These are phyloP conservation scores for Zygoascus flipseniorum DNA, from an alignment of 805 yeast genomes.

Conservation along the genomic window DNA sequence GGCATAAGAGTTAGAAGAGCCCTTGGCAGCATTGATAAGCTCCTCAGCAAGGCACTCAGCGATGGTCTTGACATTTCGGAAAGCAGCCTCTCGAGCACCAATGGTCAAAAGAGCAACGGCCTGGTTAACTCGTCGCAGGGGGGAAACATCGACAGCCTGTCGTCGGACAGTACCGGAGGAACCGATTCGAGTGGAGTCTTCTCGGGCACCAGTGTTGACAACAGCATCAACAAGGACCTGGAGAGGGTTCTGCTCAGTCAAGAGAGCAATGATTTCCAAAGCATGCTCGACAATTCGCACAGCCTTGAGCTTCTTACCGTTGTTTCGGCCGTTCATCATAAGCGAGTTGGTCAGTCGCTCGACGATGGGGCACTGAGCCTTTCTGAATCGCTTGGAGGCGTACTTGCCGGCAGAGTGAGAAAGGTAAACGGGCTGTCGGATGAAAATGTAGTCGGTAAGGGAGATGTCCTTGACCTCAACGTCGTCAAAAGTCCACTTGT, in stretches of 20 bases:
- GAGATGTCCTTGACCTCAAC: conserved; percentile 97
- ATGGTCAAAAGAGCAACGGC: conserved; percentile 95
- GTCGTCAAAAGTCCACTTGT: conserved; percentile 99
- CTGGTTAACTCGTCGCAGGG: conserved; percentile 99
- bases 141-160: conserved; percentile 99
- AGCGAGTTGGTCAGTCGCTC: conserved; percentile 99
- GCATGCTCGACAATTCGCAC: conserved; percentile 99
- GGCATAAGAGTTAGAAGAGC: conserved; percentile 99
- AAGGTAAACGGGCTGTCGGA: conserved; percentile 94
- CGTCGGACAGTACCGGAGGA: conserved; percentile 99
- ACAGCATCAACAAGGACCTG: conserved; percentile 99
- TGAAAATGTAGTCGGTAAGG: conserved; percentile 95
- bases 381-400: conserved; percentile 99
- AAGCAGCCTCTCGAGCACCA: conserved; percentile 99
- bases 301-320: conserved; percentile 99
- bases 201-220: conserved; percentile 99
- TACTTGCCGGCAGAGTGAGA: conserved; percentile 99
- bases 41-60: conserved; percentile 99
- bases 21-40: conserved; percentile 99
- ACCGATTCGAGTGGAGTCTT: conserved; percentile 99
- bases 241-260: conserved; percentile 98
- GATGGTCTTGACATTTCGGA: conserved; percentile 99
- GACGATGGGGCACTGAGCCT: conserved; percentile 98
- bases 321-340: conserved; percentile 99
- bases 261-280: conserved; percentile 91